Conservation (phyloP, 495 filamentous ascomycete species). For the Aspergillus olivimuriae region DNA sequence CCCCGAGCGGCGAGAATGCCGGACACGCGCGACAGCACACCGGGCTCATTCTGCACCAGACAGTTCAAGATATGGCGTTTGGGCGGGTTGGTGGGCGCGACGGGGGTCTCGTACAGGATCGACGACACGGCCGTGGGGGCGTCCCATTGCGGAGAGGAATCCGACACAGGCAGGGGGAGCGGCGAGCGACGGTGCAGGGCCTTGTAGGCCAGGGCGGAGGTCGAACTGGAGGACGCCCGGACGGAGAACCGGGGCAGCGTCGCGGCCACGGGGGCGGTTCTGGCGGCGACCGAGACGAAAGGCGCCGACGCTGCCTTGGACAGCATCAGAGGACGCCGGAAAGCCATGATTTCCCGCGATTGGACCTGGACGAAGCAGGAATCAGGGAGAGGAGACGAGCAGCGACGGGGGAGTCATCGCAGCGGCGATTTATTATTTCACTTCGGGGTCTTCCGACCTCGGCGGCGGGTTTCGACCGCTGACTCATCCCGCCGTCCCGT, state of each 20-base stretch:
- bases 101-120: constrained; percentile 97
- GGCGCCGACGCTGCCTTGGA: constrained; percentile 29
- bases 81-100: constrained; percentile 72
- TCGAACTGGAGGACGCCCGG: constrained; percentile 55
- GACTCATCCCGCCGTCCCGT: neutral
- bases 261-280: constrained; percentile 29
- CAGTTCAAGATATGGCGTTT: constrained; percentile 97
- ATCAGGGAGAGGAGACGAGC: constrained; percentile 7
- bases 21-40: constrained; percentile 91
- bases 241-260: constrained; percentile 31
- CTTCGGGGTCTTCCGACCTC: constrained; percentile 28
- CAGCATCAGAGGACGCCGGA: constrained; percentile 42
- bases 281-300: constrained; percentile 26
- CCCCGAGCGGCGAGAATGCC: constrained; percentile 93
- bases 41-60: constrained; percentile 97
- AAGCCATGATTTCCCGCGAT: constrained; percentile 37
- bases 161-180: constrained; percentile 69
- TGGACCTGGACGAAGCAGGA: constrained; percentile 1
- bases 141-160: constrained; percentile 77
- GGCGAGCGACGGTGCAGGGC: constrained; percentile 84
- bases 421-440: constrained; percentile 25
- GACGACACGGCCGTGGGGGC: constrained; percentile 92
- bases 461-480: constrained; percentile 12
- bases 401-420: constrained; percentile 15
- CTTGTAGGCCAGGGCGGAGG: constrained; percentile 94